Conservation (phyloP, 257 asterid species). For the Solanum microdontum region DNA sequence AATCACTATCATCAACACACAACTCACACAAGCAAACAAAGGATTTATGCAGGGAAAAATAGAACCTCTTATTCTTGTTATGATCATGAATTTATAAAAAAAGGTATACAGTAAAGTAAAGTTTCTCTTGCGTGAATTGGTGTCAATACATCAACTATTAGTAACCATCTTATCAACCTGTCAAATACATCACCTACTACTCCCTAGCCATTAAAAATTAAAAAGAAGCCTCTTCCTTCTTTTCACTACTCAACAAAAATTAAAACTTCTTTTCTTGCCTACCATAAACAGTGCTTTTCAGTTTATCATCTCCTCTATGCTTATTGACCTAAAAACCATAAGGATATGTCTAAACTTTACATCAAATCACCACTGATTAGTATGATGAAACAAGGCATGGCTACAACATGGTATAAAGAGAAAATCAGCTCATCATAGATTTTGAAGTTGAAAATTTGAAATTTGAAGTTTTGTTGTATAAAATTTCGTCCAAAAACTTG, state of each 20-base stretch:
- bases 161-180: conserved; percentile 43
- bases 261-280: not conserved
- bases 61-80: not conserved
- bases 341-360: not conserved
- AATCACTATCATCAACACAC: not conserved
- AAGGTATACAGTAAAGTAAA: not conserved
- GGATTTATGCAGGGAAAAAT: not conserved
- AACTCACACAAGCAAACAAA: not conserved
- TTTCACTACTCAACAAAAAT: not conserved
- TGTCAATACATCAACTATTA: conserved; percentile 29
- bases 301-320: conserved; percentile 32
- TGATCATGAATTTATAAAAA: not conserved
- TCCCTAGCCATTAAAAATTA: not conserved
- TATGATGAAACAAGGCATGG: not conserved
- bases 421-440: not conserved
- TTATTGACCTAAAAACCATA: conserved; percentile 37
- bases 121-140: conserved; percentile 56
- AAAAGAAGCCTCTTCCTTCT: not conserved
- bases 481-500: not conserved
- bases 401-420: not conserved
- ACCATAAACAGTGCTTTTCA: conserved; percentile 7
- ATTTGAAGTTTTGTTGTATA: not conserved
- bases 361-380: not conserved
- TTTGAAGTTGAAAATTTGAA: not conserved
- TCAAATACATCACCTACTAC: conserved; percentile 10